Conservation (phyloP, 306 rosid species). For the Hippophae rhamnoides region DNA sequence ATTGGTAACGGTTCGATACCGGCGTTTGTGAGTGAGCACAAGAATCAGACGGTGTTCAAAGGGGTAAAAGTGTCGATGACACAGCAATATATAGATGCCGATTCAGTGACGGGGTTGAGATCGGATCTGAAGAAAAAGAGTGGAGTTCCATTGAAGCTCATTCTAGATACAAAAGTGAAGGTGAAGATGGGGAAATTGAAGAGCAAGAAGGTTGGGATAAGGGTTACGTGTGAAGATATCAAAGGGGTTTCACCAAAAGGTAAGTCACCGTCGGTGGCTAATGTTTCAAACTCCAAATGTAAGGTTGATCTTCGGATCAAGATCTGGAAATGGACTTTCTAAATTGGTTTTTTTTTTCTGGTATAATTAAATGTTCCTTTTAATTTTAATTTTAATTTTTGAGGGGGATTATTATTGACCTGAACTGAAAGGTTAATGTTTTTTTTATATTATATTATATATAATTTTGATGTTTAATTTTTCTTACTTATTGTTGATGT, state of each 20-base stretch:
- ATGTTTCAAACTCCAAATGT: conserved; percentile 59
- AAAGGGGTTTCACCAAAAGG: conserved; percentile 55
- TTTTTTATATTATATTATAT: neutral
- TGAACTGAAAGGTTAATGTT: neutral
- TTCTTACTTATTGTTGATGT: conserved; percentile 20
- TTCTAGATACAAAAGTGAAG: conserved; percentile 76
- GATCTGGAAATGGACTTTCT: conserved; percentile 90
- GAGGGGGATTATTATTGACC: neutral
- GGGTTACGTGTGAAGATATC: conserved; percentile 66
- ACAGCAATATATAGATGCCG: conserved; percentile 54
- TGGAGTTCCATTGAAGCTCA: conserved; percentile 55
- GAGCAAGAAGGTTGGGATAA: conserved; percentile 67
- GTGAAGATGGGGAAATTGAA: conserved; percentile 63
- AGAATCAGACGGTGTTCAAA: conserved; percentile 56
- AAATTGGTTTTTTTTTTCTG: neutral
- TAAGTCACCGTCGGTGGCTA: conserved; percentile 72
- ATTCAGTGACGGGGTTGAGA: conserved; percentile 49
- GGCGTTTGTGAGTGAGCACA: conserved; percentile 45
- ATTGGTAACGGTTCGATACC: conserved; percentile 69
- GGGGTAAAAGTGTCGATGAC: conserved; percentile 33
- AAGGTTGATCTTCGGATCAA: conserved; percentile 93
- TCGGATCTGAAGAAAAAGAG: conserved; percentile 63
- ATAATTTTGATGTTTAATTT: neutral
- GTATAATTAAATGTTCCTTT: neutral
- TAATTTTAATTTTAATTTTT: neutral